Evolutionary conservation across 495 filamentous ascomycete genomes (phyloP), one percentile per base, ranked within the genome.

Genomic region (Penicillium malachiteum): DNA sequence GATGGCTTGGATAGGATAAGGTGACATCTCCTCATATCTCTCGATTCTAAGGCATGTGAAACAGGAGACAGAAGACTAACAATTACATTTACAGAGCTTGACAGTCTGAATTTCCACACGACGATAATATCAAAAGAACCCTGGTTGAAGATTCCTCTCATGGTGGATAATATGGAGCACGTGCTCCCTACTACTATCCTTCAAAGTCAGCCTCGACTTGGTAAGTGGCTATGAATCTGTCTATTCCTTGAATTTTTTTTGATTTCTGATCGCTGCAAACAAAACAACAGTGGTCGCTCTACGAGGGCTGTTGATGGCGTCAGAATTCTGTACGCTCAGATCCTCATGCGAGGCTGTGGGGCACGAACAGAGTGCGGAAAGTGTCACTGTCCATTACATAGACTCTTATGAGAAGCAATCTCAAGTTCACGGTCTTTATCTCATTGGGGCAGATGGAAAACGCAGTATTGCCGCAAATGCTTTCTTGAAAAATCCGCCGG

Each of bases 401-500:
- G 66, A 76, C 56, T 35, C 55, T 1, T 21, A 58, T 17, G 71
- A 71, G 1, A 26, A 16, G 3, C 50, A 35, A 17, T 58, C 52
- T 3, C 49, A 31, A 1, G 62, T 80, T n/a, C 63, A 57, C 0
- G 58, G 68, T 1, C 60, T 62, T 11, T 82, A 72, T 45, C 65
- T 81, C 3, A 63, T 78, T 45, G 78, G 76, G 0, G 80, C 80
- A 0, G 80, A 82, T 59, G 80, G 80, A 7, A 81, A 82, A 56
- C 74, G 63, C 12, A 78, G 78, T 0, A 66, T 78, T n/a, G 73
- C 0, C 62, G 78, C 31, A 82, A 82, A 60, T 58, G 73, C 8
- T 81, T 76, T 48, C 68, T 82, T 2, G 78, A 80, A 57, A 64
- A 70, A 8, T 73, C 74, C 5, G 68, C 77, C 21, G 57, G 68